phyloP scores from a whole-genome alignment of 805 yeast genomes.

The Candida broadrunensis region DNA sequence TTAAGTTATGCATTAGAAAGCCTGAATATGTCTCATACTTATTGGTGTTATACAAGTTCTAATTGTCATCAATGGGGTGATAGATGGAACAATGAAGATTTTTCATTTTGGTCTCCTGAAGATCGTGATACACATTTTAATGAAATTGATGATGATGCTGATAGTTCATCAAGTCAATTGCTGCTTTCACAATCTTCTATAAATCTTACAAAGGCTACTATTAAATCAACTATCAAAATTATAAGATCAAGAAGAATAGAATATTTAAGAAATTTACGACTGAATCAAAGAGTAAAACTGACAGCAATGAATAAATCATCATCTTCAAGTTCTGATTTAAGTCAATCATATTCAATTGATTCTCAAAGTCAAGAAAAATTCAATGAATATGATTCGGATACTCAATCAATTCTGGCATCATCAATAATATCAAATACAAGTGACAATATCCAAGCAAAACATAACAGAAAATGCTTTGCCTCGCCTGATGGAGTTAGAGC shows the following conservation, averaged over 20 bases:
- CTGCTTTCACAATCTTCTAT: background rate
- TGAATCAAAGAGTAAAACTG: too few species aligned
- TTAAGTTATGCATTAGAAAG: conserved; percentile 76
- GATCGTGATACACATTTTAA: conserved; percentile 34
- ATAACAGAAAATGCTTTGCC: conserved; percentile 33
- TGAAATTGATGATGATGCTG: conserved; percentile 9
- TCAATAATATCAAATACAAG: conserved; percentile 20
- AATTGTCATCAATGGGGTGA: conserved; percentile 89
- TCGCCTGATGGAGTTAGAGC: conserved; percentile 71
- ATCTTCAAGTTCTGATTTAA: background rate
- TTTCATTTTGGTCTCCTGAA: conserved; percentile 79
- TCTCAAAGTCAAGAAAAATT: background rate
- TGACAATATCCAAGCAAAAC: conserved; percentile 21
- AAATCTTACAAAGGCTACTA: background rate
- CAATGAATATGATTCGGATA: conserved; percentile 13
- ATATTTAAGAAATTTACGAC: background rate
- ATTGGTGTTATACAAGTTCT: conserved; percentile 78
- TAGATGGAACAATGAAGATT: conserved; percentile 90
- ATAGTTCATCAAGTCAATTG: background rate
- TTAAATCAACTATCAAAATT: background rate
- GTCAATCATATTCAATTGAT: background rate
- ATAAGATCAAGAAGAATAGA: background rate
- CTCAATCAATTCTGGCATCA: conserved; percentile 16
- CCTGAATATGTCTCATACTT: conserved; percentile 65
- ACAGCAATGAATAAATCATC: background rate